Percentiles rank a stretch among this genome's conserved stretches.
phyloP scores from a whole-genome alignment of 1,139 yeast genomes.

The Spathaspora jeffriesii region DNA sequence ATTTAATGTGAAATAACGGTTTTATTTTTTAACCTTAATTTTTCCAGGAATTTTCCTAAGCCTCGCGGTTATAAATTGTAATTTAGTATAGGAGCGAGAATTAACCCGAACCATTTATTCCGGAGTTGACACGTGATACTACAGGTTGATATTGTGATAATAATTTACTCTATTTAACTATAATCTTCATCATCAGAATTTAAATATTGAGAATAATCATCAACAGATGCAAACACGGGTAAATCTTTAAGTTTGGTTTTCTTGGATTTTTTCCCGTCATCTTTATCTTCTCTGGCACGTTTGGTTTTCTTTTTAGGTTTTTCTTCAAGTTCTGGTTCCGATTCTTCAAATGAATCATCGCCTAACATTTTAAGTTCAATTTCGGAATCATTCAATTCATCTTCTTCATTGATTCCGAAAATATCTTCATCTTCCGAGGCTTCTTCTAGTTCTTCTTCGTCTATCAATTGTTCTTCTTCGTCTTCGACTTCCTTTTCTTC shows the following conservation, averaged over 20 bases:
- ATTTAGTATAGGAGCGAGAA: neutral
- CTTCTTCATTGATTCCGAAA: conserved; percentile 35
- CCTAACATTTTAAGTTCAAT: conserved; percentile 22
- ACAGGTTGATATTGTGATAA: neutral
- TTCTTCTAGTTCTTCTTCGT: conserved; percentile 17
- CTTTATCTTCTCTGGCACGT: conserved; percentile 20
- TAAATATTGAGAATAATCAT: conserved; percentile 80
- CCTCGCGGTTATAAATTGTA: neutral
- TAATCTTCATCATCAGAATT: conserved; percentile 59
- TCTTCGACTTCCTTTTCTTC: conserved; percentile 16
- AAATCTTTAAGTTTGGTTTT: conserved; percentile 63
- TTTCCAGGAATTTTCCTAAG: too few species aligned
- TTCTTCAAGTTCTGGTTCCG: conserved; percentile 15
- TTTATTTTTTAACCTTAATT: neutral
- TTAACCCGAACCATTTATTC: neutral
- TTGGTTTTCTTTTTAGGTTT: conserved; percentile 22
- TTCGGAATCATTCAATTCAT: conserved; percentile 40
- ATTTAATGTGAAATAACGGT: neutral
- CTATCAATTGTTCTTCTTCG: conserved; percentile 23
- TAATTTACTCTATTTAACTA: conserved; percentile 14
- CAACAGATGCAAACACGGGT: conserved; percentile 90
- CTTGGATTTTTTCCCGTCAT: conserved; percentile 35
- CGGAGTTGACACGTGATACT: neutral
- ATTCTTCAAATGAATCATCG: conserved; percentile 14
- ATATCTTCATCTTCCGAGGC: conserved; percentile 22